Conservation (phyloP, 129 eudicot genomes). For the Oenanthe sinensis region DNA sequence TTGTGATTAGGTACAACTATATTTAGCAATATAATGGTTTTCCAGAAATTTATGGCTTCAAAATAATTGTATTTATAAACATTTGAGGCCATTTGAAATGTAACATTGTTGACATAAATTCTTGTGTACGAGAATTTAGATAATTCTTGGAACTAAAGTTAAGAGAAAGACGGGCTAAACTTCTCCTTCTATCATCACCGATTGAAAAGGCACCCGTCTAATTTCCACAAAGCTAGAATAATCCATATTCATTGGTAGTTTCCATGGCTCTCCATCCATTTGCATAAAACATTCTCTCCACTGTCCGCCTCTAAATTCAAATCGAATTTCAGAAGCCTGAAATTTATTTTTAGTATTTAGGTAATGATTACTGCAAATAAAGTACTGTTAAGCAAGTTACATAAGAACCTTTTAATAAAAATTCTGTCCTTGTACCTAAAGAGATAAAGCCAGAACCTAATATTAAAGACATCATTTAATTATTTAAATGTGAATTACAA, state of each 20-base stretch:
- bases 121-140: not conserved
- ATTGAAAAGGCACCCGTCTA: constrained; percentile 70
- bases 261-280: constrained; percentile 99
- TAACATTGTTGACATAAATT: not conserved
- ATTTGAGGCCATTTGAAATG: not conserved
- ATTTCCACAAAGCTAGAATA: constrained; percentile 85
- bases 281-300: constrained; percentile 82
- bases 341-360: not conserved
- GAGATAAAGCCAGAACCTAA: too few species aligned
- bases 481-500: too few species aligned
- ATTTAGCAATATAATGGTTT: too few species aligned
- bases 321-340: constrained; percentile 39
- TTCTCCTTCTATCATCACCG: constrained; percentile 63
- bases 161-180: not conserved
- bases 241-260: constrained; percentile 70
- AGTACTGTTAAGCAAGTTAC: not conserved
- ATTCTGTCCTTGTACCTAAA: not conserved
- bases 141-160: not conserved
- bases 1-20: too few species aligned
- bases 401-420: not conserved
- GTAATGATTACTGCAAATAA: not conserved
- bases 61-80: too few species aligned
- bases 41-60: too few species aligned
- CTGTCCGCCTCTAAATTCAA: constrained; percentile 86
- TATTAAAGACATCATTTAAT: too few species aligned